Evolutionary conservation across 2,329 filamentous ascomycete species (phyloP).

Genomic region (Cladosporium cucumerinum): DNA sequence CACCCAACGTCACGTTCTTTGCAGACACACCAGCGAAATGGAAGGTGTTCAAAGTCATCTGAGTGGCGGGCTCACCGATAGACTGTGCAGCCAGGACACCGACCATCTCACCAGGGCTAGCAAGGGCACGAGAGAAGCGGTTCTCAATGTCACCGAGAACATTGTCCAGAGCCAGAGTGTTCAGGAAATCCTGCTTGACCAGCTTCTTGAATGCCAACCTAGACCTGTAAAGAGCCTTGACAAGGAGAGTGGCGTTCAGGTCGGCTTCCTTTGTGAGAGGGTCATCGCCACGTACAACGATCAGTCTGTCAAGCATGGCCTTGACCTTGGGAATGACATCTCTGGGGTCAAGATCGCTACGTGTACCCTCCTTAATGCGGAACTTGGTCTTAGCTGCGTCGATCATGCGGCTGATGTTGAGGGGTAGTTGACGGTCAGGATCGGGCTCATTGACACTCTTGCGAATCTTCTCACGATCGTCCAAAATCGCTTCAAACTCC

Average conservation of each 20-base stretch:
- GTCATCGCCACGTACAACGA: constrained; percentile 84
- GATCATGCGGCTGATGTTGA: constrained; percentile 88
- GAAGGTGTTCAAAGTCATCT: constrained; percentile 99
- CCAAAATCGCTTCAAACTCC: constrained; percentile 75
- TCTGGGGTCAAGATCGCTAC: constrained; percentile 84
- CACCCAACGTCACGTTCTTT: constrained; percentile 99
- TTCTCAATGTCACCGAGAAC: constrained; percentile 87
- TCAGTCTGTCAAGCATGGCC: constrained; percentile 69
- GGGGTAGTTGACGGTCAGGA: constrained; percentile 84
- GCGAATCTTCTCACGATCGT: constrained; percentile 74
- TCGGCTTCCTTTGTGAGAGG: constrained; percentile 81
- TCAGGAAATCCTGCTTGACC: constrained; percentile 79
- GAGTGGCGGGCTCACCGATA: constrained; percentile 95
- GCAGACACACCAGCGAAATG: constrained; percentile 99
- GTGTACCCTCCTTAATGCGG: constrained; percentile 77
- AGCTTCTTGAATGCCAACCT: constrained; percentile 90
- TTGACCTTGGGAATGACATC: constrained; percentile 81
- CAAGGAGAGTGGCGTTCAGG: constrained; percentile 78
- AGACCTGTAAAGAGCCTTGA: constrained; percentile 88
- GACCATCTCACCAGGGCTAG: constrained; percentile 96
- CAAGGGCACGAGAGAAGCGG: constrained; percentile 79
- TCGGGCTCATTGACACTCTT: constrained; percentile 68
- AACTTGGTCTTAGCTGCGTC: constrained; percentile 88
- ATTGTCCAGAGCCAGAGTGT: constrained; percentile 88
- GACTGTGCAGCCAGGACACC: constrained; percentile 96